Evolutionary conservation across 768 basidiomycete species (phyloP), one percentile per base, ranked within the genome.

Genomic region (Kockovaella imperatae): DNA sequence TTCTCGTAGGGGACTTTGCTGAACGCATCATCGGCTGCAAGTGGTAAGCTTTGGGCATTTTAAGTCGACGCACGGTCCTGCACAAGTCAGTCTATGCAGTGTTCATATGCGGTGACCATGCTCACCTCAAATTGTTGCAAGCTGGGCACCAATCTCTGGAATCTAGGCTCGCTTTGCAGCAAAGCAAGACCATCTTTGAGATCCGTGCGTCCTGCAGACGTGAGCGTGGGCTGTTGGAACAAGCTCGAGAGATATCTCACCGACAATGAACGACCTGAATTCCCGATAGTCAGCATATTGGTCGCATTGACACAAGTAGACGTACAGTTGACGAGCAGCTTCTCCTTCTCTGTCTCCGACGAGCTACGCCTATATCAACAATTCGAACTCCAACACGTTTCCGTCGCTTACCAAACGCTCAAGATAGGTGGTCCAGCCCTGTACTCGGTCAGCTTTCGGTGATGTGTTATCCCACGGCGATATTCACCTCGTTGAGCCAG

Each of bases 401-500:
- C 42, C 18, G 10, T 5, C 3, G 15, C 59, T 42, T 24, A 62
- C 50, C 6, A 93, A 72, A 14, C 89, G 81, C 67, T 97, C 91
- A 25, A 86, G 82, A 64, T 90, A 96, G 0, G 86, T 90, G 26
- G 91, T 95, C 84, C 86, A 91, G 23, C 88, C 72, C 74, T 90
- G 26, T 7, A 21, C 3, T 24, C 26, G 28, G 5, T 14, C 2
- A 29, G 50, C 53, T 48, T 36, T 3, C 48, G 5, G 24, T 25
- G 15, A 34, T 20, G 13, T 21, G 18, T 2, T 25, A 31, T 20
- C 24, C 21, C 17, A 25, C 35, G 13, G 21, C 11, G 13, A 15
- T n/a, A 54, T 49, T 35, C 49, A 54, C 64, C 54, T 66, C 69
- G 53, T 70, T 70, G 2, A 72, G 53, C 74, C 73, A 74, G 63